Percentiles rank a stretch among this genome's conserved stretches.
These are phyloP conservation scores for Fusarium marasasianum DNA, from an alignment of 2,329 filamentous ascomycete species.

Conservation along the genomic window DNA sequence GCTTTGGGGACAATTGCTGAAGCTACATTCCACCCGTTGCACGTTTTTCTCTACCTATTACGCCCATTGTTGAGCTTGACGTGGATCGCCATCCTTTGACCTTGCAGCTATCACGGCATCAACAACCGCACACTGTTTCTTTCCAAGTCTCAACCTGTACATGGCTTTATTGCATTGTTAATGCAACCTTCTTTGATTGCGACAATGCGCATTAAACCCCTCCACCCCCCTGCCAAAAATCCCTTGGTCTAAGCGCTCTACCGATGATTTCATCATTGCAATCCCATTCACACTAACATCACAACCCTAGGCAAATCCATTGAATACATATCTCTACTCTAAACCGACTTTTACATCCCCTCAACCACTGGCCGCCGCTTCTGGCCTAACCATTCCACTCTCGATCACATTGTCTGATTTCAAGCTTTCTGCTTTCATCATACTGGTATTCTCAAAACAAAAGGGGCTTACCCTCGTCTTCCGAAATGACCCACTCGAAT, in stretches of 20 bases:
- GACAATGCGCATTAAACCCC: slow-evolving; percentile 20
- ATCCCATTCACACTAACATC: slow-evolving; percentile 53
- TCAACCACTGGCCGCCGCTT: slow-evolving; percentile 88
- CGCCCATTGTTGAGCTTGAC: background rate
- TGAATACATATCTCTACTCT: slow-evolving; percentile 94
- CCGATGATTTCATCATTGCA: slow-evolving; percentile 35
- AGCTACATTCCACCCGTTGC: background rate
- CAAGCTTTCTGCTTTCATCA: slow-evolving; percentile 95
- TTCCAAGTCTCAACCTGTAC: background rate
- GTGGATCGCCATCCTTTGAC: slow-evolving; percentile 1
- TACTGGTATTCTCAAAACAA: slow-evolving; percentile 95
- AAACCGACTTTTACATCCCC: slow-evolving; percentile 94
- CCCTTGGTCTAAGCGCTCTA: slow-evolving; percentile 15
- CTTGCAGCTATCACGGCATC: slow-evolving; percentile 5
- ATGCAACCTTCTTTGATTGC: slow-evolving; percentile 23
- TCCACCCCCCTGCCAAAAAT: slow-evolving; percentile 5
- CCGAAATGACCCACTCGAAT: slow-evolving; percentile 96
- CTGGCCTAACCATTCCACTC: slow-evolving; percentile 94
- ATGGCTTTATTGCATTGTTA: slow-evolving; percentile 9
- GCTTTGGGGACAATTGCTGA: background rate
- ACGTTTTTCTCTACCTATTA: background rate
- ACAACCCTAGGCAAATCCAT: slow-evolving; percentile 79
- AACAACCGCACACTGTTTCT: background rate
- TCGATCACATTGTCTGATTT: slow-evolving; percentile 97
- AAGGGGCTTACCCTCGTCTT: slow-evolving; percentile 98